These are phyloP conservation scores for Aeschynomene evenia DNA, from an alignment of 306 rosid species.

Conservation along the genomic window DNA sequence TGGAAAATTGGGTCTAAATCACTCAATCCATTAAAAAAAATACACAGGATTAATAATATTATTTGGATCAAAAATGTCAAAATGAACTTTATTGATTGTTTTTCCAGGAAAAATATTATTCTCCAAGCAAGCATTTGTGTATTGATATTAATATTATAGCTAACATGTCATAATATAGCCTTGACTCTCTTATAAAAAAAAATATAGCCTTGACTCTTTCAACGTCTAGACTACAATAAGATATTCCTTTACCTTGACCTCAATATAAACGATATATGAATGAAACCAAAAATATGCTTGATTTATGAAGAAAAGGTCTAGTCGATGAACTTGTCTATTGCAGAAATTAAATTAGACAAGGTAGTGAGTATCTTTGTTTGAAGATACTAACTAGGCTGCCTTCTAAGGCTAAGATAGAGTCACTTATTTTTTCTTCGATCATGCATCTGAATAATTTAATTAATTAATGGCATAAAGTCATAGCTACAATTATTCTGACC, in stretches of 20 bases:
- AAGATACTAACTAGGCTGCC: too few relatives aligned
- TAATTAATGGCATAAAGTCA: slow-evolving; percentile 10
- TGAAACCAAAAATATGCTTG: slow-evolving; percentile 8
- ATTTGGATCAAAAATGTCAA: too few relatives aligned
- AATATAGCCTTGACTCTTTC: slow-evolving; percentile 10
- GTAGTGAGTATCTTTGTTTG: not conserved
- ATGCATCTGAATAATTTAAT: not conserved
- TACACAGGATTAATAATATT: too few relatives aligned
- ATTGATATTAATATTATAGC: too few relatives aligned
- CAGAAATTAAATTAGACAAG: not conserved
- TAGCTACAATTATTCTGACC: not conserved
- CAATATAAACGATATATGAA: not conserved
- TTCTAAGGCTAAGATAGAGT: not conserved
- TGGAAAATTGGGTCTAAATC: too few relatives aligned
- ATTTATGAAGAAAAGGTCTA: not conserved
- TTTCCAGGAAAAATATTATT: too few relatives aligned
- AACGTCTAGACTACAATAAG: not conserved
- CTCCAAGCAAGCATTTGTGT: too few relatives aligned
- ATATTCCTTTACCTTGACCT: not conserved
- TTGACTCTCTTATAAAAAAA: too few relatives aligned
- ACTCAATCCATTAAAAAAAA: too few relatives aligned
- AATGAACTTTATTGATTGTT: too few relatives aligned
- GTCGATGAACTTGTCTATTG: not conserved
- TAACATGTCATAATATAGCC: too few relatives aligned
- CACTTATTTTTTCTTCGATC: too few relatives aligned